Percentiles rank a stretch among this genome's conserved stretches.
These are phyloP conservation scores for Myxozyma vanderwaltii DNA, from an alignment of 805 yeast genomes.

Conservation along the genomic window DNA sequence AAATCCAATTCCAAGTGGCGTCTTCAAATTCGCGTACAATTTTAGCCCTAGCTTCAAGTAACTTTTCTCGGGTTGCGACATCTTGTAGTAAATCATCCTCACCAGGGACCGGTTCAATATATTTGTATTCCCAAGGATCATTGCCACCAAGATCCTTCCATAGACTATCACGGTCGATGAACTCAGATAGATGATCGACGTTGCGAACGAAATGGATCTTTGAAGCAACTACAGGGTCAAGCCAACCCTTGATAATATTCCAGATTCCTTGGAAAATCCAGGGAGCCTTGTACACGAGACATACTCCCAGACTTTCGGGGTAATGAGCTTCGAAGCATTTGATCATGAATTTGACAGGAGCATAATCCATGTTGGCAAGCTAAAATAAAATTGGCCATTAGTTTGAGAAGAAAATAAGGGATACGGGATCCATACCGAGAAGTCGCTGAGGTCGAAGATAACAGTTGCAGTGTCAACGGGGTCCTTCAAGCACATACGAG, in stretches of 20 bases:
- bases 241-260: constrained; percentile 89
- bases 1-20: constrained; percentile 76
- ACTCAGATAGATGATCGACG: constrained; percentile 64
- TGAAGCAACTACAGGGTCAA: constrained; percentile 94
- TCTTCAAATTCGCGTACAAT: constrained; percentile 58
- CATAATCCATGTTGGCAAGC: constrained; percentile 87
- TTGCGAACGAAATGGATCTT: constrained; percentile 82
- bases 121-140: constrained; percentile 59
- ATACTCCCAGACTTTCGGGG: constrained; percentile 86
- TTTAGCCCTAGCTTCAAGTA: constrained; percentile 56
- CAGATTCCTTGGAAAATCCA: constrained; percentile 96
- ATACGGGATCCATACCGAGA: constrained; percentile 49
- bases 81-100: constrained; percentile 55
- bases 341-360: constrained; percentile 85
- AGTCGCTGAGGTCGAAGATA: constrained; percentile 82
- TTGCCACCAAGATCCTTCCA: constrained; percentile 78
- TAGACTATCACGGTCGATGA: constrained; percentile 59
- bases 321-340: constrained; percentile 93
- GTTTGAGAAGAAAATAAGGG: background rate
- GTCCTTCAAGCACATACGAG: constrained; percentile 72
- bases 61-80: constrained; percentile 49
- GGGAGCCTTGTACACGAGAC: constrained; percentile 91
- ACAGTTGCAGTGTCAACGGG: constrained; percentile 81
- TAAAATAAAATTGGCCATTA: background rate
- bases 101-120: constrained; percentile 60